Conservation (phyloP, 116 monocot species). For the Zostera marina region DNA sequence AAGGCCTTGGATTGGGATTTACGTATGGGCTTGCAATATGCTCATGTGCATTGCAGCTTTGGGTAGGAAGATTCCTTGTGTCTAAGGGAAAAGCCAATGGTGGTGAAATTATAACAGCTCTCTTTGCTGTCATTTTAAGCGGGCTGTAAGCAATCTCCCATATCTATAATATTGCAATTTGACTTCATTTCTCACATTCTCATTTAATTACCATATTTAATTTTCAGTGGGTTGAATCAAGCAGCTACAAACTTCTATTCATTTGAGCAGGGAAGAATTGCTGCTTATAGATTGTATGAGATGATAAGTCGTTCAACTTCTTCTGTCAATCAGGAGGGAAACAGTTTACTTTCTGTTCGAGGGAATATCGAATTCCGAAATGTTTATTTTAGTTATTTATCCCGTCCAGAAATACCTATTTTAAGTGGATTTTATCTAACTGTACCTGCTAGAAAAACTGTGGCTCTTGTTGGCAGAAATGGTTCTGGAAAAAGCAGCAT, state of each 20-base stretch:
- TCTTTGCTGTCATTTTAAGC: constrained; percentile 95
- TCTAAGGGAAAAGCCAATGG: constrained; percentile 67
- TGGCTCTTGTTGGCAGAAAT: constrained; percentile 98
- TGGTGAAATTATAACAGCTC: constrained; percentile 85
- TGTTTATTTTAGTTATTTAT: constrained; percentile 96
- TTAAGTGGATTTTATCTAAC: constrained; percentile 92
- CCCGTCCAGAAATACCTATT: constrained; percentile 97
- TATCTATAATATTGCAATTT: not conserved
- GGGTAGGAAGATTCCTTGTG: constrained; percentile 79
- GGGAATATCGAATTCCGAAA: constrained; percentile 96
- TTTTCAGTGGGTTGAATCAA: constrained; percentile 86
- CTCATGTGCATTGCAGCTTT: constrained; percentile 97
- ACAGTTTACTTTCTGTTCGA: constrained; percentile 55
- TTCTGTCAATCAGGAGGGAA: constrained; percentile 78
- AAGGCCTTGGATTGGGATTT: constrained; percentile 98
- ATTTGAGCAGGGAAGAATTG: constrained; percentile 98
- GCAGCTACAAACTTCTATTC: constrained; percentile 99
- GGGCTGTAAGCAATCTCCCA: constrained; percentile 64
- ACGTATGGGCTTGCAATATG: constrained; percentile 99
- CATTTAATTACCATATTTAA: constrained; percentile 5
- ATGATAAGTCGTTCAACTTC: constrained; percentile 98
- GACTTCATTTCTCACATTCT: not conserved
- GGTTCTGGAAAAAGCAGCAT: constrained; percentile 99
- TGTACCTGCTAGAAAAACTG: constrained; percentile 96
- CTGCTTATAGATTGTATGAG: constrained; percentile 98